Base-by-base conservation (phyloP, 2,329 filamentous ascomycete genomes). In the Penicillium sclerotiorum region DNA sequence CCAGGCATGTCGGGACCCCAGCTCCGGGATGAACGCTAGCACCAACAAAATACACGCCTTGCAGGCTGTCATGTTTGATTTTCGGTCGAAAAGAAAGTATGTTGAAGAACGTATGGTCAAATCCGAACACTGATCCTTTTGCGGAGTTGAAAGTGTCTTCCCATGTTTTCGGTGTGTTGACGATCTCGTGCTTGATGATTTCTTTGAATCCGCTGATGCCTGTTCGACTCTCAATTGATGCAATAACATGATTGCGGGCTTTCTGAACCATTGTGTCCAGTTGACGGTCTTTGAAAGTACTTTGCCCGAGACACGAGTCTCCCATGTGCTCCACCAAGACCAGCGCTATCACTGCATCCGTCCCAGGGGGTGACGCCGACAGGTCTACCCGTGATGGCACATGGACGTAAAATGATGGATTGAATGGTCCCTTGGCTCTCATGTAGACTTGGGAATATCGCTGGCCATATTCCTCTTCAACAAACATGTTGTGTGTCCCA, bases 401-500 rank as follows among this genome's bases (percentile, higher is more conserved):
- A 30, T 42, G 18, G 22, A 36, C 33, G 18, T 50, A 39, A 9
- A 46, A 40, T 12, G 21, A 50, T 33, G 23, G 18, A 13, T 20
- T 32, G 8, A 8, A 17, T 20, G 48, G 33, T 12, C 11, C 11
- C 8, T 30, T 11, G 13, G 13, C 36, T 3, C 46, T 20, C 36
- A 38, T 17, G 22, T 41, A 46, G 11, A 50, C 25, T 8, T 41
- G 35, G 18, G 28, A 23, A 13, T 23, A 46, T 20, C 20, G 23
- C 4, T 41, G 15, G 17, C 36, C 42, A 32, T 17, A 46, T 4
- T 42, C 37, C 9, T 40, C 17, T 32, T 32, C 48, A 27, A 50
- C 42, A n/a, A 50, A 50, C 35, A 50, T 50, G 15, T 50, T 50
- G 18, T 50, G 48, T 27, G 42, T 46, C 21, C 46, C 42, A n/a